Base-by-base conservation (phyloP, 805 yeast species). In the Kluyveromyces nonfermentans region DNA sequence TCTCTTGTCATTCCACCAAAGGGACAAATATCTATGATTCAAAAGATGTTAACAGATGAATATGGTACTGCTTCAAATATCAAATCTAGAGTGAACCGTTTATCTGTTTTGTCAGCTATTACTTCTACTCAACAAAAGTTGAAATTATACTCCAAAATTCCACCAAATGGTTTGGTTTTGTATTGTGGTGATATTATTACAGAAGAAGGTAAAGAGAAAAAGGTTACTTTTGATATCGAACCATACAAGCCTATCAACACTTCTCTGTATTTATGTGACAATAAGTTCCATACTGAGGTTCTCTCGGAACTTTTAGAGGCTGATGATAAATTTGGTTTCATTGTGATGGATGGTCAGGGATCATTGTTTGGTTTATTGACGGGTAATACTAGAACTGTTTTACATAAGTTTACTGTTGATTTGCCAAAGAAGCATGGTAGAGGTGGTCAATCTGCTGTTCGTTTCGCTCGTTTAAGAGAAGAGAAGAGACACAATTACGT, bases 401-500 rank as follows among this genome's bases (percentile, higher is more conserved):
- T 93, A 61, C 96, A 90, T 69, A 93, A 93, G 69, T 93, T 93
- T 70, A 84, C 88, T 1, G 99, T 93, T 45, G 99, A 93, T 68
- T 74, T 93, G 58, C 99, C 99, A 58, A 93, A 93, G 74, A 93
- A 93, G 86, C 98, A 93, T 75, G 98, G 98, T 61, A 85, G 98
- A 77, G 98, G 98, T 85, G 98, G 98, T 83, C 98, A 93, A 73
- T 93, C 99, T 50, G 98, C 99, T 37, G 65, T 93, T 56, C 97
- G 99, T 86, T 93, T 93, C 74, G 82, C 97, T 20, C 89, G 99
- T 76, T 76, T 93, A 67, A 85, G 99, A 77, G 98, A 93, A 57
- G 98, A 93, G 70, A 93, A 93, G 68, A 87, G 99, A 74, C 99
- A 93, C 69, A 93, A 93, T 67, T 93, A 93, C 70, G 94, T 93